phyloP scores from a whole-genome alignment of 306 rosid species.

The Cercis canadensis region DNA sequence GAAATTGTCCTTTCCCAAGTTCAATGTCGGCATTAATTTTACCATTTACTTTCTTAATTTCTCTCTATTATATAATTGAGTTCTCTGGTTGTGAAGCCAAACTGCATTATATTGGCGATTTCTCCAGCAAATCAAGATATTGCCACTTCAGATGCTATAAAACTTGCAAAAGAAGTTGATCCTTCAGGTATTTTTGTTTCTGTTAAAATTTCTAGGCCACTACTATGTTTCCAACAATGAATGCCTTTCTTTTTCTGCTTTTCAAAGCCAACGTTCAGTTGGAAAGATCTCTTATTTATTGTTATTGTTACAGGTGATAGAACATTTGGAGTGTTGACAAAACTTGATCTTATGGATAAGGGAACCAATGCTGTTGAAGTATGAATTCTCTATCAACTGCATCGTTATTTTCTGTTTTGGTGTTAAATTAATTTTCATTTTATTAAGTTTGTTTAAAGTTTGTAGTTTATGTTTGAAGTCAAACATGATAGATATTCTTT shows the following conservation, averaged over 20 bases:
- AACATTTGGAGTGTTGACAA: constrained; percentile 95
- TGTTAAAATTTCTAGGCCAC: constrained; percentile 32
- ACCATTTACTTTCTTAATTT: background rate
- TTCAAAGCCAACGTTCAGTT: background rate
- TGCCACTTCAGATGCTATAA: constrained; percentile 99
- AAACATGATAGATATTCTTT: constrained; percentile 35
- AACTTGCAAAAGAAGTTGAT: constrained; percentile 94
- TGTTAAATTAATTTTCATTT: constrained; percentile 28
- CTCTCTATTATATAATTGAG: constrained; percentile 42
- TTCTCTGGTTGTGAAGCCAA: constrained; percentile 74
- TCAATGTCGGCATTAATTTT: constrained; percentile 6
- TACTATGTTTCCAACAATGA: constrained; percentile 12
- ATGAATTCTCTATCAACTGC: constrained; percentile 48
- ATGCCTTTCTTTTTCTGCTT: constrained; percentile 13
- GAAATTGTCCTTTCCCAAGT: background rate
- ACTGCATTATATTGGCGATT: constrained; percentile 94
- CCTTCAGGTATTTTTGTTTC: constrained; percentile 73
- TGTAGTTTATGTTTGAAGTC: constrained; percentile 4
- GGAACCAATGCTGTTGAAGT: constrained; percentile 98
- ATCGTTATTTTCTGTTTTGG: constrained; percentile 33
- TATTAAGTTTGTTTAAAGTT: constrained; percentile 21
- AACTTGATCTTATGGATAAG: constrained; percentile 98
- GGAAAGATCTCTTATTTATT: background rate
- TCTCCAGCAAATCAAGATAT: constrained; percentile 99
- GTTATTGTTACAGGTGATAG: constrained; percentile 77